Percentiles rank a stretch among this genome's conserved stretches.
These are phyloP conservation scores for Mycosphaerelloides madeirae DNA, from an alignment of 2,329 filamentous ascomycete species.

Conservation along the genomic window DNA sequence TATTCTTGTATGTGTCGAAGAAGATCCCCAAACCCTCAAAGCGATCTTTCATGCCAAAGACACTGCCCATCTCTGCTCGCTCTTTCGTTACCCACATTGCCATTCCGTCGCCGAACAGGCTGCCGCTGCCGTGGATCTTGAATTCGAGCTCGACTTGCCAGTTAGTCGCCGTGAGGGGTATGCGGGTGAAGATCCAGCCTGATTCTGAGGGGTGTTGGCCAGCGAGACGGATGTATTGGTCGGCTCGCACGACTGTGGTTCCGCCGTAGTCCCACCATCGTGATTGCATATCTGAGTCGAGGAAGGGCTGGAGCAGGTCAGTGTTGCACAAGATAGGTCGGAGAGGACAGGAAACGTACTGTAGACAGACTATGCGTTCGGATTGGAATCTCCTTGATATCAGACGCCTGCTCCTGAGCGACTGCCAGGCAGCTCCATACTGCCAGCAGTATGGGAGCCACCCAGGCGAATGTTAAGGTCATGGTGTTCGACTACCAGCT, in stretches of 20 bases:
- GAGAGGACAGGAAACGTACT: slow-evolving; percentile 14
- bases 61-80: slow-evolving; percentile 70
- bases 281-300: slow-evolving; percentile 96
- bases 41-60: slow-evolving; percentile 81
- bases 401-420: slow-evolving; percentile 23
- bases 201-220: slow-evolving; percentile 84
- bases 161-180: slow-evolving; percentile 94
- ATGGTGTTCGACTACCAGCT: slow-evolving; percentile 11
- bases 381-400: slow-evolving; percentile 33
- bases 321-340: background rate
- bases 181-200: slow-evolving; percentile 90
- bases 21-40: slow-evolving; percentile 95
- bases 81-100: slow-evolving; percentile 98
- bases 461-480: slow-evolving; percentile 13
- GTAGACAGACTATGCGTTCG: slow-evolving; percentile 32
- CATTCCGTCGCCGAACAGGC: slow-evolving; percentile 92
- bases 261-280: slow-evolving; percentile 99
- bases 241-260: slow-evolving; percentile 75
- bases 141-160: slow-evolving; percentile 98
- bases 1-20: slow-evolving; percentile 99
- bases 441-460: slow-evolving; percentile 30
- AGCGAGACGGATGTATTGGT: slow-evolving; percentile 84
- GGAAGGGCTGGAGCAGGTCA: slow-evolving; percentile 64
- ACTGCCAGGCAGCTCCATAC: slow-evolving; percentile 25
- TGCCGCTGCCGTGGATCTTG: slow-evolving; percentile 82